These are phyloP conservation scores for Cicer bijugum DNA, from an alignment of 306 rosid genomes.

Conservation along the genomic window DNA sequence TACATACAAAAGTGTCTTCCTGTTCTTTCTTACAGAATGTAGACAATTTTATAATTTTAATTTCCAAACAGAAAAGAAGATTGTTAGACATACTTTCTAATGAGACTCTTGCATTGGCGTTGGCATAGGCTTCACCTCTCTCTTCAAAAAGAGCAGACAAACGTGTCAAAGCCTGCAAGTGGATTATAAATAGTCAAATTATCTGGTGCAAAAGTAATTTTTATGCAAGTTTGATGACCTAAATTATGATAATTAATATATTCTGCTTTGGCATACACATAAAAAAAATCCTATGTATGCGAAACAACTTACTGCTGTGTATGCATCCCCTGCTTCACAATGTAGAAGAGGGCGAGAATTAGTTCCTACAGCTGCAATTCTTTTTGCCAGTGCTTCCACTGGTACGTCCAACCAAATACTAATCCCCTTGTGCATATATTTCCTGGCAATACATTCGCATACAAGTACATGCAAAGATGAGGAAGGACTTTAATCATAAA, in stretches of 20 bases:
- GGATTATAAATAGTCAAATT: slow-evolving; percentile 42
- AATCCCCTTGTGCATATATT: slow-evolving; percentile 83
- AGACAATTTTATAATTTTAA: slow-evolving; percentile 4
- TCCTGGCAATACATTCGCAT: slow-evolving; percentile 60
- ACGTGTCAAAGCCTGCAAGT: slow-evolving; percentile 70
- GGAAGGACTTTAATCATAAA: slow-evolving; percentile 24
- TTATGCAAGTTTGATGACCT: slow-evolving; percentile 19
- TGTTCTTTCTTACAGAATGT: slow-evolving; percentile 25
- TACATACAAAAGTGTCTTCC: neutral
- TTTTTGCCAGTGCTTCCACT: slow-evolving; percentile 81
- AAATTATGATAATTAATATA: neutral
- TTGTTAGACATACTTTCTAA: slow-evolving; percentile 66
- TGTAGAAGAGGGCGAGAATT: slow-evolving; percentile 90
- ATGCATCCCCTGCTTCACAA: slow-evolving; percentile 76
- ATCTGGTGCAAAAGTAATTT: slow-evolving; percentile 22
- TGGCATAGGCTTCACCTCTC: slow-evolving; percentile 79
- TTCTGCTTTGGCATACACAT: neutral
- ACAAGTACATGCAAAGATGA: slow-evolving; percentile 33
- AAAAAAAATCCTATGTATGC: slow-evolving; percentile 28
- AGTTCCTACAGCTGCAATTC: slow-evolving; percentile 91
- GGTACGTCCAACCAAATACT: slow-evolving; percentile 98
- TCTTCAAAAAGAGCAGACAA: slow-evolving; percentile 76
- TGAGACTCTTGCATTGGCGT: slow-evolving; percentile 81
- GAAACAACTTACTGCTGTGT: slow-evolving; percentile 62
- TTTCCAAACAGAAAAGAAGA: slow-evolving; percentile 25